A percentile compares a stretch with the other conserved stretches of the same genome.
Evolutionary conservation across 108 stramenopile genomes (phyloP).

Genomic region (Nitzschia inconspicua): DNA sequence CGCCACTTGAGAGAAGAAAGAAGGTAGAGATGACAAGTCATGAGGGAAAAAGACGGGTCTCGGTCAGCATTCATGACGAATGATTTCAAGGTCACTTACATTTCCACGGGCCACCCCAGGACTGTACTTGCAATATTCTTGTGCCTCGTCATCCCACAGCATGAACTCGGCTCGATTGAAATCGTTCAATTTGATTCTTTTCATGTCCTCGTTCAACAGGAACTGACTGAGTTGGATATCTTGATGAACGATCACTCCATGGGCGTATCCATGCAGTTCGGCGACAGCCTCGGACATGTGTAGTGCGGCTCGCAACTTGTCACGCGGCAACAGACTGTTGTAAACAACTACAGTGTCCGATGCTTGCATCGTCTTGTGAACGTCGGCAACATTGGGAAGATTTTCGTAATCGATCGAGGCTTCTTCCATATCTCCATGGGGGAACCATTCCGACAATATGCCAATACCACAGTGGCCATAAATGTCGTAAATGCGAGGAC

Average conservation of each 20-base stretch:
- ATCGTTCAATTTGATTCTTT: constrained; percentile 67
- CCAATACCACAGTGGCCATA: constrained; percentile 69
- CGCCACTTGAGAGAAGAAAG: constrained; percentile 29
- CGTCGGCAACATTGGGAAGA: background rate
- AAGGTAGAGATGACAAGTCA: background rate
- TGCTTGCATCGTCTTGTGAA: constrained; percentile 11
- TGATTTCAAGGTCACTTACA: constrained; percentile 14
- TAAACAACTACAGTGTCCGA: background rate
- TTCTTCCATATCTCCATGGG: constrained; percentile 44
- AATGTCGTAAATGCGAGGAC: constrained; percentile 62
- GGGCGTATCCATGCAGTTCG: constrained; percentile 55
- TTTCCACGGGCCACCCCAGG: constrained; percentile 38
- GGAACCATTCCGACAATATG: constrained; percentile 47
- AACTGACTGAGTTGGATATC: constrained; percentile 67
- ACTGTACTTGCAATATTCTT: constrained; percentile 61
- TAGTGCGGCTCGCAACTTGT: constrained; percentile 55
- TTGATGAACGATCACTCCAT: constrained; percentile 61
- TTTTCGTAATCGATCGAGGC: constrained; percentile 11
- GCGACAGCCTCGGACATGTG: constrained; percentile 67
- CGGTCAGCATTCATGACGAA: background rate
- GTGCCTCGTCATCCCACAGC: constrained; percentile 41
- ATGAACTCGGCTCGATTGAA: constrained; percentile 78
- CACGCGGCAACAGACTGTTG: constrained; percentile 4
- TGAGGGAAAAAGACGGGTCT: background rate
- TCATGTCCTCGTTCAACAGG: constrained; percentile 36